Evolutionary conservation across 2,329 filamentous ascomycete species (phyloP).

Genomic region (Colletotrichum caudatum): DNA sequence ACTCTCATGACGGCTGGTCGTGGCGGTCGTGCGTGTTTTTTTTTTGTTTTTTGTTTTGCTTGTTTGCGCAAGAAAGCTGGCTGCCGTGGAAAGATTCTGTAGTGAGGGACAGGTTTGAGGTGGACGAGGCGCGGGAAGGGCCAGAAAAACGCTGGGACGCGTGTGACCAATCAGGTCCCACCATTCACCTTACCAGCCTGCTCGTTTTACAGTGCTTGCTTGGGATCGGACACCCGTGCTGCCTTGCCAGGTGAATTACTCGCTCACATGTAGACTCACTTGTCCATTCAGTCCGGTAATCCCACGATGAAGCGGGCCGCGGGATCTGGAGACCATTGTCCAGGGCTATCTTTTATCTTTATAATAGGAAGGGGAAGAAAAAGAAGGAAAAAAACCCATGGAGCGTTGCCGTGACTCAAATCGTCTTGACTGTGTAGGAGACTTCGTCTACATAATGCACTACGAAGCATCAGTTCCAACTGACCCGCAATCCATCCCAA

Average conservation of each 20-base stretch:
- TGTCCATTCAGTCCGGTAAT: neutral
- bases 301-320: neutral
- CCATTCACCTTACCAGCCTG: slow-evolving; percentile 18
- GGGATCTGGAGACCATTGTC: neutral
- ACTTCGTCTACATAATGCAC: slow-evolving; percentile 36
- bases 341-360: neutral
- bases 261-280: slow-evolving; percentile 8
- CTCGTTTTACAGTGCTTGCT: slow-evolving; percentile 33
- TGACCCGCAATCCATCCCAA: slow-evolving; percentile 29
- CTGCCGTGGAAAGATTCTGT: slow-evolving; percentile 37
- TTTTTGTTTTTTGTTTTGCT: neutral
- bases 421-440: slow-evolving; percentile 29
- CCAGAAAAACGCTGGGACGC: slow-evolving; percentile 41
- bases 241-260: slow-evolving; percentile 19
- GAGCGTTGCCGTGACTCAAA: slow-evolving; percentile 8
- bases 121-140: slow-evolving; percentile 40
- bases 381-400: too few relatives aligned
- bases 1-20: slow-evolving; percentile 34
- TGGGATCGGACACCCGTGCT: slow-evolving; percentile 15
- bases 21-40: slow-evolving; percentile 8
- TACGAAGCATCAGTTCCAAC: slow-evolving; percentile 26
- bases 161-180: slow-evolving; percentile 33
- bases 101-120: slow-evolving; percentile 36
- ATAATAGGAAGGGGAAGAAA: too few relatives aligned
- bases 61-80: slow-evolving; percentile 36